A percentile compares a stretch with the other conserved stretches of the same genome.
phyloP scores from a whole-genome alignment of 495 filamentous ascomycete genomes.

The Bacidia rubella region DNA sequence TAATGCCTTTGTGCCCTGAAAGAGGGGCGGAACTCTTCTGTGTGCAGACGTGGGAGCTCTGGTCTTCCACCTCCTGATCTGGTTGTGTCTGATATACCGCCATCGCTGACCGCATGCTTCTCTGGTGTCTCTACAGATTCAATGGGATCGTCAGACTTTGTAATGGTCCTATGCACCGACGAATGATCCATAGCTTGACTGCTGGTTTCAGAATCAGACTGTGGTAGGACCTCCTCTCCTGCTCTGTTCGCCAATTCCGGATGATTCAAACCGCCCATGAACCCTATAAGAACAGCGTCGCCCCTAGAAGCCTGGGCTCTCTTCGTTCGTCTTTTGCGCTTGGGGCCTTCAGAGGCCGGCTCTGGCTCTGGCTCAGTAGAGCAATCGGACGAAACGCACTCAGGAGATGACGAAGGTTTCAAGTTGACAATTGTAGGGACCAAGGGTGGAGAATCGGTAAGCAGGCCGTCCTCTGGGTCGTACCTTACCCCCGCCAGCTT shows the following conservation, averaged over 20 bases:
- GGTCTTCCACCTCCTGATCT: slow-evolving; percentile 6
- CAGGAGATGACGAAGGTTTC: slow-evolving; percentile 20
- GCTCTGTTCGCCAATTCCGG: slow-evolving; percentile 30
- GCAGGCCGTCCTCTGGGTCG: slow-evolving; percentile 31
- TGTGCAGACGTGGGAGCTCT: slow-evolving; percentile 7
- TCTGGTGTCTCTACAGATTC: slow-evolving; percentile 6
- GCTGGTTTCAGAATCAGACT: slow-evolving; percentile 11
- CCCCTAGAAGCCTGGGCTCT: slow-evolving; percentile 26
- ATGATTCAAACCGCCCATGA: slow-evolving; percentile 30
- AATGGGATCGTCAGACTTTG: slow-evolving; percentile 1
- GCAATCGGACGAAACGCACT: slow-evolving; percentile 12
- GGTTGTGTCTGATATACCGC: not conserved
- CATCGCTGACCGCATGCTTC: not conserved
- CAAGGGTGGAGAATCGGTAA: slow-evolving; percentile 22
- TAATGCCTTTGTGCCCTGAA: not conserved
- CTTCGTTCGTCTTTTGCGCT: slow-evolving; percentile 25
- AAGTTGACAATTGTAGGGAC: slow-evolving; percentile 18
- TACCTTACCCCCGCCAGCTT: slow-evolving; percentile 26
- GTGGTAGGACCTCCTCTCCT: slow-evolving; percentile 18
- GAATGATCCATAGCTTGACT: slow-evolving; percentile 10
- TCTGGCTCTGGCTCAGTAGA: slow-evolving; percentile 18
- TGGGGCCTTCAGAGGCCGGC: slow-evolving; percentile 9
- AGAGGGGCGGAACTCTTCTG: not conserved
- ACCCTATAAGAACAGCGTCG: slow-evolving; percentile 35
- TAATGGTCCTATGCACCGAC: not conserved